A percentile compares a stretch with the other conserved stretches of the same genome.
These are phyloP conservation scores for Gastrolobium villosum DNA, from an alignment of 306 rosid genomes.

Conservation along the genomic window DNA sequence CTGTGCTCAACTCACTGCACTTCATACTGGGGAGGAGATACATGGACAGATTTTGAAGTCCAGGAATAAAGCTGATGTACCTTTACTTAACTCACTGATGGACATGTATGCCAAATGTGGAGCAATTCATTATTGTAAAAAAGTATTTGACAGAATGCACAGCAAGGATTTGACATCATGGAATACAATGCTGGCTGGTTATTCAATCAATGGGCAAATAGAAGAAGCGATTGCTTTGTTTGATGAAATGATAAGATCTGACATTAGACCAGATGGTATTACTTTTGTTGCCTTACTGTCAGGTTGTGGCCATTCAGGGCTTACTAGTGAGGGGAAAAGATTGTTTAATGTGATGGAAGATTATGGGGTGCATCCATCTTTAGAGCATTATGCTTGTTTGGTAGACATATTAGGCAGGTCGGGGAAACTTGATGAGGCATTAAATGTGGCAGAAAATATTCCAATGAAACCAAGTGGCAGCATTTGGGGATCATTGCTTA, in stretches of 20 bases:
- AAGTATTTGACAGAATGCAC: slow-evolving; percentile 57
- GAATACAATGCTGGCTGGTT: slow-evolving; percentile 69
- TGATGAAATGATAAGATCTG: slow-evolving; percentile 53
- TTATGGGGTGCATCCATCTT: slow-evolving; percentile 54
- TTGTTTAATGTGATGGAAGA: slow-evolving; percentile 56
- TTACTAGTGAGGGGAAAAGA: slow-evolving; percentile 51
- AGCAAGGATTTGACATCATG: slow-evolving; percentile 65
- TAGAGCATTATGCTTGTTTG: slow-evolving; percentile 69
- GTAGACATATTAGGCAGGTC: slow-evolving; percentile 65
- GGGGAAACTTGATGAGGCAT: slow-evolving; percentile 58
- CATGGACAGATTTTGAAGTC: slow-evolving; percentile 73
- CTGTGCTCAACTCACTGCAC: slow-evolving; percentile 63
- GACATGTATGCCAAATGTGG: slow-evolving; percentile 81
- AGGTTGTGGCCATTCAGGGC: slow-evolving; percentile 71
- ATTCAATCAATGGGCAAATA: slow-evolving; percentile 61
- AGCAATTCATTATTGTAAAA: slow-evolving; percentile 58
- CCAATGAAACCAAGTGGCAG: slow-evolving; percentile 70
- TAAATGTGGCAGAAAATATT: slow-evolving; percentile 53
- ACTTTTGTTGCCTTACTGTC: slow-evolving; percentile 65
- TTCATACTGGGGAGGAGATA: slow-evolving; percentile 67
- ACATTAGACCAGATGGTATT: slow-evolving; percentile 57
- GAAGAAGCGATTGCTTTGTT: slow-evolving; percentile 57
- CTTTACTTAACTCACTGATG: slow-evolving; percentile 61
- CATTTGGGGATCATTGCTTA: slow-evolving; percentile 71
- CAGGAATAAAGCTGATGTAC: slow-evolving; percentile 56